Evolutionary conservation across 768 basidiomycete species (phyloP), one percentile per base, ranked within the genome.

Genomic region (Hypholoma fasciculare): DNA sequence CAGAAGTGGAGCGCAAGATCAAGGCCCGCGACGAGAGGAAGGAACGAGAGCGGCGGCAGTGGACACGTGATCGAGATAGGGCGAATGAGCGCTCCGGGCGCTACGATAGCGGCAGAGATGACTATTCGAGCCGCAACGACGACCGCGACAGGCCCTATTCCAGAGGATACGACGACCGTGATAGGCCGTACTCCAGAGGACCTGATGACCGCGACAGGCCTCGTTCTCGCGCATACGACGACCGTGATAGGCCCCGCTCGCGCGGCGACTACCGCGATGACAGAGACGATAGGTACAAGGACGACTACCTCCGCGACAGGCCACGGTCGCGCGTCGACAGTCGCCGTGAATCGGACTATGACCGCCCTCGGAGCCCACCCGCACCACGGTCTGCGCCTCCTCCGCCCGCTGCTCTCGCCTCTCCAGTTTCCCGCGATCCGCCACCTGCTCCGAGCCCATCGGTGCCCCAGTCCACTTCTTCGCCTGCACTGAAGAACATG

Each of bases 1-100:
- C 97, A 0, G 92, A 94, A 55, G 82, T 99, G 7, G 95, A 98
- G 73, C 81, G 87, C 62, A 86, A 85, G 69, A 85, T 97, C 49
- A 85, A 92, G 67, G 86, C 86, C 13, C 73, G 90, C 46, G 92
- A 96, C 49, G 87, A 87, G 59, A 79, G 86, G 62, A 88, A 82
- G 69, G 85, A 89, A 61, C 78, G 84, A 64, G 93, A 97, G 67
- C 88, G 88, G 64, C 77, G 92, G 38, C 87, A 93, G 44, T 89
- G 89, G 81, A 75, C 82, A 1, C 78, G 89, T 55, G 90, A 93
- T 37, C 78, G 96, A 42, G 95, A 98, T 70, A 75, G 84, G 60
- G 78, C 92, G 49, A 98, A 98, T 67, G 90, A 93, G 0, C 77
- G 89, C 20, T 90, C 85, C 63, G 90, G 89, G 46, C 75, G 88